phyloP scores from a whole-genome alignment of 176 grass and related monocot genomes.

The Triticum dicoccoides region DNA sequence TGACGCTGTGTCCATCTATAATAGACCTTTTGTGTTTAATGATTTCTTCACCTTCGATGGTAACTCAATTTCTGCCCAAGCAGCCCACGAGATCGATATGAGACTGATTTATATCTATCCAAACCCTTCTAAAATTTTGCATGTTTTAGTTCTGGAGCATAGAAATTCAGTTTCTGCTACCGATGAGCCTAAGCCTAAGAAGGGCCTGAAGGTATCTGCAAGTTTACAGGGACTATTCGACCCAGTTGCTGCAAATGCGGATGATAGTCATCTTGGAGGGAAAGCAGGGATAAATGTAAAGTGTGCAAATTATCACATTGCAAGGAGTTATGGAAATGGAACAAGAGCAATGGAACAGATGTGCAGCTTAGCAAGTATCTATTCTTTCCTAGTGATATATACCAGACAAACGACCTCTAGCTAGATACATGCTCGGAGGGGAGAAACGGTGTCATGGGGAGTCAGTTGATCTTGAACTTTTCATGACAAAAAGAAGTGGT shows the following conservation, averaged over 20 bases:
- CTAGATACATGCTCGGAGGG: constrained; percentile 11
- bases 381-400: constrained; percentile 4
- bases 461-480: constrained; percentile 43
- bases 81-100: constrained; percentile 76
- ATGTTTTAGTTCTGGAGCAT: constrained; percentile 36
- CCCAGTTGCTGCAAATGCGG: background rate
- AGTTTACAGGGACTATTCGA: constrained; percentile 6
- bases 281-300: constrained; percentile 15
- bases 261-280: constrained; percentile 3
- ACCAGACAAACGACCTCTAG: background rate
- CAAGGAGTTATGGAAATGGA: constrained; percentile 15
- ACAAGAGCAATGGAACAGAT: background rate
- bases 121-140: constrained; percentile 63
- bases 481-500: constrained; percentile 44
- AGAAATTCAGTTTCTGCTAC: constrained; percentile 4
- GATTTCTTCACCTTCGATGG: constrained; percentile 78
- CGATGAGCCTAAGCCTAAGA: constrained; percentile 19
- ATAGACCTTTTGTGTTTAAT: constrained; percentile 70
- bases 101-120: constrained; percentile 67
- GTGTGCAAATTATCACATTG: constrained; percentile 7
- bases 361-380: constrained; percentile 6
- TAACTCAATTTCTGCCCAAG: constrained; percentile 77
- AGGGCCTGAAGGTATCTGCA: constrained; percentile 26
- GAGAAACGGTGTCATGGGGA: constrained; percentile 21
- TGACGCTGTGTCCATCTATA: constrained; percentile 8